Evolutionary conservation across 1,139 yeast genomes (phyloP).

Genomic region (Taphrina deformans): DNA sequence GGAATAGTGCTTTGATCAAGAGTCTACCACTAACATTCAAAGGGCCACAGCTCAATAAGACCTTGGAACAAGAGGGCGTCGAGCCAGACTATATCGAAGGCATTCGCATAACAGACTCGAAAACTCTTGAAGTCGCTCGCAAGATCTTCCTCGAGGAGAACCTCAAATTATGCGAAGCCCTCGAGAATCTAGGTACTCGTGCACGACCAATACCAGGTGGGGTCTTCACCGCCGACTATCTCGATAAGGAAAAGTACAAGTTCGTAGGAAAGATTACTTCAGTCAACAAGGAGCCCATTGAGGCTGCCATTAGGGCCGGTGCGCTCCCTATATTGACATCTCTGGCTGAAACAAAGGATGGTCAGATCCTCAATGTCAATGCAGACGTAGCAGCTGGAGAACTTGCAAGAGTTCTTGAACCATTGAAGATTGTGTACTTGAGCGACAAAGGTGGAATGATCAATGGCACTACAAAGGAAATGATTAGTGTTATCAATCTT

Average conservation of each 20-base stretch:
- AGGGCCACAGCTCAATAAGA: conserved; percentile 92
- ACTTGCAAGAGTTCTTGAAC: conserved; percentile 93
- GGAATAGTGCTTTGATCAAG: not conserved
- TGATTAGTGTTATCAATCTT: conserved; percentile 81
- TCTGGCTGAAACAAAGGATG: conserved; percentile 91
- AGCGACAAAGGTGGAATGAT: conserved; percentile 97
- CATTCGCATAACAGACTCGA: conserved; percentile 89
- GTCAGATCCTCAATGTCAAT: conserved; percentile 93
- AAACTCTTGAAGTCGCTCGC: conserved; percentile 95
- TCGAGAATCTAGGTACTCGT: conserved; percentile 93
- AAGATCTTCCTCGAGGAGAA: conserved; percentile 93
- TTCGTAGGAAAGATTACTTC: conserved; percentile 85
- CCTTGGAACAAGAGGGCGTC: conserved; percentile 88
- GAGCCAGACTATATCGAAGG: conserved; percentile 97
- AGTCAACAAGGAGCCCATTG: conserved; percentile 87
- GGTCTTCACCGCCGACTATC: conserved; percentile 89
- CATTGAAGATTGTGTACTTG: conserved; percentile 89
- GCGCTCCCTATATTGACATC: conserved; percentile 95
- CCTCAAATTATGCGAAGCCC: conserved; percentile 88
- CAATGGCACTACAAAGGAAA: conserved; percentile 89
- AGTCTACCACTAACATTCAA: not conserved
- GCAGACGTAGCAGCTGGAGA: conserved; percentile 99
- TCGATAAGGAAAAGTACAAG: conserved; percentile 86
- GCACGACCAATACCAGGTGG: conserved; percentile 99
- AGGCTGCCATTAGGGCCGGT: conserved; percentile 93